Evolutionary conservation across 495 filamentous ascomycete species (phyloP).

Genomic region (Halenospora varia): DNA sequence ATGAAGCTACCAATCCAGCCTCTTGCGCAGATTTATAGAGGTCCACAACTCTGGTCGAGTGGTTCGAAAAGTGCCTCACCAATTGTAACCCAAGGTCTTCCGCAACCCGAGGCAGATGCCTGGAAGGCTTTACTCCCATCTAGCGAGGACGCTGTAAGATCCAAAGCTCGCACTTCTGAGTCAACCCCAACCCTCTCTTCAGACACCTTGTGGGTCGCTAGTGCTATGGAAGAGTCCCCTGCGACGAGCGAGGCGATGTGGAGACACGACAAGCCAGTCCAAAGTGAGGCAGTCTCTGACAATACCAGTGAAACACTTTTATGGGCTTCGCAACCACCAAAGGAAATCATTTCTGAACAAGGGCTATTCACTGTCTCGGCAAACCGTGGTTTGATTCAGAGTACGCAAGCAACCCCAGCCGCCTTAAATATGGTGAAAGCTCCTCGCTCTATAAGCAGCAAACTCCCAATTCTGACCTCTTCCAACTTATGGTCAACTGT

Average conservation of each 20-base stretch:
- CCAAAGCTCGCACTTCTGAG: slow-evolving; percentile 3
- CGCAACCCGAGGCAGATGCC: slow-evolving; percentile 10
- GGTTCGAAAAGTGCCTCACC: background rate
- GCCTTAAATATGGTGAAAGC: slow-evolving; percentile 5
- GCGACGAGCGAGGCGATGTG: background rate
- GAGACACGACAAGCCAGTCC: no score
- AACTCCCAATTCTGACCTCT: slow-evolving; percentile 6
- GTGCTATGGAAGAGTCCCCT: background rate
- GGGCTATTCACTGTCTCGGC: slow-evolving; percentile 9
- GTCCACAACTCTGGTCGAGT: slow-evolving; percentile 7
- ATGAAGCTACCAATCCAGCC: slow-evolving; percentile 15
- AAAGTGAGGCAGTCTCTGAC: background rate
- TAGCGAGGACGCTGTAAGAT: slow-evolving; percentile 2
- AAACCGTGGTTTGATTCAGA: slow-evolving; percentile 2
- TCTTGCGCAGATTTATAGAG: slow-evolving; percentile 3
- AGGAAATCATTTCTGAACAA: background rate
- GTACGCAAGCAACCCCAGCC: slow-evolving; percentile 13
- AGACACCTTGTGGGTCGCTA: slow-evolving; percentile 9
- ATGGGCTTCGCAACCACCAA: slow-evolving; percentile 1
- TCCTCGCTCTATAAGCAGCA: slow-evolving; percentile 2
- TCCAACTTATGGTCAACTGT: slow-evolving; percentile 8
- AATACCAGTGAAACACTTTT: background rate
- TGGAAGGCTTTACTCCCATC: slow-evolving; percentile 11
- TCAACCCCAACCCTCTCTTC: slow-evolving; percentile 5
- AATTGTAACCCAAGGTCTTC: background rate